A percentile compares a stretch with the other conserved stretches of the same genome.
Evolutionary conservation across 2,329 filamentous ascomycete genomes (phyloP).

Genomic region (Fonsecaea pedrosoi): DNA sequence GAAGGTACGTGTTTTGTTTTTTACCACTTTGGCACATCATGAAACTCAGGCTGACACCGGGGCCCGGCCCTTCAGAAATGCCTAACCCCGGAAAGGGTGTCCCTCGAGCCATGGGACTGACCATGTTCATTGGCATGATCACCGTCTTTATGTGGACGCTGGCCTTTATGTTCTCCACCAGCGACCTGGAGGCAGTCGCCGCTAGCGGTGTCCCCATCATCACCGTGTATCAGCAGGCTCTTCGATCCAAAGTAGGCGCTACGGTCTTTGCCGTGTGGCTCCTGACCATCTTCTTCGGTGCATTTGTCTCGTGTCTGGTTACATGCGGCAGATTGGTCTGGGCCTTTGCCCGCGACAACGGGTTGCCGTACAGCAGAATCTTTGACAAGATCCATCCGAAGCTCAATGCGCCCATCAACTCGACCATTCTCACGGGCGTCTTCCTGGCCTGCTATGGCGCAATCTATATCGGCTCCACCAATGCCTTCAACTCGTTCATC

Average conservation of each 20-base stretch:
- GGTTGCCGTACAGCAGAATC: constrained; percentile 43
- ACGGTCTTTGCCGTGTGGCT: constrained; percentile 38
- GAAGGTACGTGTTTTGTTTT: constrained; percentile 33
- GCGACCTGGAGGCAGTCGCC: constrained; percentile 34
- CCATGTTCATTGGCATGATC: constrained; percentile 35
- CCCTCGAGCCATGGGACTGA: constrained; percentile 39
- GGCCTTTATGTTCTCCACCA: constrained; percentile 38
- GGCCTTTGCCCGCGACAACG: constrained; percentile 56
- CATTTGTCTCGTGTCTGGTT: constrained; percentile 56
- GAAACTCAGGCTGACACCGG: constrained; percentile 8
- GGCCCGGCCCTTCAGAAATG: constrained; percentile 29
- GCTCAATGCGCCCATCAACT: constrained; percentile 47
- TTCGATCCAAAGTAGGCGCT: constrained; percentile 27
- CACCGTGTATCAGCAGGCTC: constrained; percentile 37
- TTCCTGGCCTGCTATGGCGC: constrained; percentile 47
- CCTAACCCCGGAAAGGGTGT: constrained; percentile 37
- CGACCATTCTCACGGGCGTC: constrained; percentile 45
- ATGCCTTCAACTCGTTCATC: constrained; percentile 40
- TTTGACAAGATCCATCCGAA: constrained; percentile 46
- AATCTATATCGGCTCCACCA: constrained; percentile 43
- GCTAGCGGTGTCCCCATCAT: constrained; percentile 37
- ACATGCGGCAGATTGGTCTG: constrained; percentile 60
- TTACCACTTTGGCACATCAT: neutral
- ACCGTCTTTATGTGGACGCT: constrained; percentile 38
- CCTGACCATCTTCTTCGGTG: constrained; percentile 52